These are phyloP conservation scores for Suhomyces sp. DNA, from an alignment of 805 yeast genomes.

Conservation along the genomic window DNA sequence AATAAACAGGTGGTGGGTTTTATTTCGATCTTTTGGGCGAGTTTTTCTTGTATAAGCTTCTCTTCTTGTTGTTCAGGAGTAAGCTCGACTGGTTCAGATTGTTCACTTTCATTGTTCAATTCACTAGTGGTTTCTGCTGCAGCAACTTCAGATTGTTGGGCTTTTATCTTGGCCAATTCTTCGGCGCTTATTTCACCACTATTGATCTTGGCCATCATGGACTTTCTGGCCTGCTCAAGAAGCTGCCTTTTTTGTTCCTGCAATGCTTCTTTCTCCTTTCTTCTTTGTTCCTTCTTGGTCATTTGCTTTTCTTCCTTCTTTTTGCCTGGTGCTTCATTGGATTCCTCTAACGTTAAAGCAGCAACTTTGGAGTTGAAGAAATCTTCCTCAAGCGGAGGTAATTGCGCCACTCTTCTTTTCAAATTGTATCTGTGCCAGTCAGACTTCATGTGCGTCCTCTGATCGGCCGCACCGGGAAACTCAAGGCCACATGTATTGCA, in stretches of 20 bases:
- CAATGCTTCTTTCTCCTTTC: slow-evolving; percentile 48
- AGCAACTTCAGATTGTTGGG: not conserved
- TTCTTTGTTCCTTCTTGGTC: slow-evolving; percentile 51
- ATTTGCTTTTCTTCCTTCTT: slow-evolving; percentile 26
- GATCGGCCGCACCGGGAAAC: slow-evolving; percentile 37
- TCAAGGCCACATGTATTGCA: slow-evolving; percentile 42
- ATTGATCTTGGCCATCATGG: slow-evolving; percentile 33
- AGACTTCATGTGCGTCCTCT: slow-evolving; percentile 42
- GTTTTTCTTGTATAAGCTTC: slow-evolving; percentile 42
- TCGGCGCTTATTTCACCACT: slow-evolving; percentile 15
- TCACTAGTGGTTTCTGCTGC: slow-evolving; percentile 5
- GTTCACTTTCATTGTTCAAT: not conserved
- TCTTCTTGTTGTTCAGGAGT: slow-evolving; percentile 37
- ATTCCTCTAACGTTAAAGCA: slow-evolving; percentile 12
- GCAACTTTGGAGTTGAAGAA: slow-evolving; percentile 22
- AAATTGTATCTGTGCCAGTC: slow-evolving; percentile 48
- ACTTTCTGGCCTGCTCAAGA: slow-evolving; percentile 45
- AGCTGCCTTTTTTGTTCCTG: slow-evolving; percentile 47
- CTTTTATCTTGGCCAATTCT: slow-evolving; percentile 6
- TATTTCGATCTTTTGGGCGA: slow-evolving; percentile 45
- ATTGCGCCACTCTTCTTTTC: slow-evolving; percentile 41
- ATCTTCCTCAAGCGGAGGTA: slow-evolving; percentile 25
- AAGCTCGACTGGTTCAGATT: slow-evolving; percentile 8
- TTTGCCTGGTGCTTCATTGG: slow-evolving; percentile 15
- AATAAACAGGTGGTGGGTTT: slow-evolving; percentile 51